A percentile compares a stretch with the other conserved stretches of the same genome.
Conservation (phyloP, 2,329 filamentous ascomycete genomes). For the Sclerotinia spermophila region DNA sequence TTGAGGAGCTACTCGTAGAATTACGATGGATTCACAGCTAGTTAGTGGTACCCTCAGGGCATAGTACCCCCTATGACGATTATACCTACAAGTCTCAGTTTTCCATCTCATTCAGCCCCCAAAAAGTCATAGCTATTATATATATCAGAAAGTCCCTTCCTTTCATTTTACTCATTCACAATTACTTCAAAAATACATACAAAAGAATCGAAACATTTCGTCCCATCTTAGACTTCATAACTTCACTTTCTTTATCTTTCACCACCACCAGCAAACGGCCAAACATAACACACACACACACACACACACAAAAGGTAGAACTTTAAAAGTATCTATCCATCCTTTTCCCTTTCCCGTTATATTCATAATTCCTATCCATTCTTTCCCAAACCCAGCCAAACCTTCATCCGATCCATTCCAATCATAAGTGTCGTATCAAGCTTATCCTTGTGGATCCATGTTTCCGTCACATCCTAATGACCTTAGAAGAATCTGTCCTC, state of each 20-base stretch:
- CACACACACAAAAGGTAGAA: not conserved
- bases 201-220: conserved; percentile 12
- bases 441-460: not conserved
- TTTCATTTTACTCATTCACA: conserved; percentile 5
- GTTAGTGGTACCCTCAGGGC: no score
- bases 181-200: conserved; percentile 17
- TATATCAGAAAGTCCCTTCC: not conserved
- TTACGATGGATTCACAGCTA: no score
- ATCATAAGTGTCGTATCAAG: conserved; percentile 7
- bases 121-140: not conserved
- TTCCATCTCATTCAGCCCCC: not conserved
- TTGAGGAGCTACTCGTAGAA: no score
- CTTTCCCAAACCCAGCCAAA: conserved; percentile 1
- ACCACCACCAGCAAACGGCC: not conserved
- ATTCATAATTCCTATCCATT: conserved; percentile 12
- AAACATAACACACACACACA: not conserved
- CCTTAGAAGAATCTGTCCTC: not conserved
- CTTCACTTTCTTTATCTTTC: not conserved
- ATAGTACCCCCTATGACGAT: not conserved
- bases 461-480: not conserved
- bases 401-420: conserved; percentile 4
- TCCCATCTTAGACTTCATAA: not conserved
- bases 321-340: not conserved
- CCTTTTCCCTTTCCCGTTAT: not conserved
- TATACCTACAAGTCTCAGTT: not conserved